Evolutionary conservation across 2,329 filamentous ascomycete species (phyloP), one percentile per base, ranked within the genome.

Genomic region (Stachybotrys echinatus): DNA sequence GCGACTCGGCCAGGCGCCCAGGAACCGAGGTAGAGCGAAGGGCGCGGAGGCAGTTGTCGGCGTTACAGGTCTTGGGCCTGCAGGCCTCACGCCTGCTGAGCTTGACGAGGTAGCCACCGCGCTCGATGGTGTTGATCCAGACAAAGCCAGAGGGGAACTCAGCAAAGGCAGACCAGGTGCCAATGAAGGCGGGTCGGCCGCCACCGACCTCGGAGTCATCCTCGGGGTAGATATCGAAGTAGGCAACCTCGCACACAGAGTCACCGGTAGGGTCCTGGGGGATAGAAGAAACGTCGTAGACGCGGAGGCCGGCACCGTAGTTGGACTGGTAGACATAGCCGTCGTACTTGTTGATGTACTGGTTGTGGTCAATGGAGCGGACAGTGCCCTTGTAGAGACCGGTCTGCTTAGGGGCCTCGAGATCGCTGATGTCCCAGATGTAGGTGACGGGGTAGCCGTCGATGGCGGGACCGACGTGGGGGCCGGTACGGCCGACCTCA

Each of bases 181-280:
- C 44, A 18, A 46, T 19, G 19, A 46, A 46, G n/a, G 44, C 44
- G 27, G 44, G 23, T 12, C 19, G 34, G n/a, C 44, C 44, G 14
- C 44, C 44, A 14, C 44, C 44, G 4, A 21, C 6, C 4, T 6
- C 23, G 12, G 50, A 51, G 53, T 77, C 72, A 57, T 77, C 73
- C 54, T 74, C 72, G 12, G 74, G 74, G 58, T 72, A 66, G 56
- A 72, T 64, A 56, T 78, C 73, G 58, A 77, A 76, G 65, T 66
- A 75, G 3, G 65, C 74, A 10, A 69, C 63, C 58, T 75, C 68
- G 47, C 66, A 59, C 47, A 77, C 63, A 8, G 56, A 52, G n/a
- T 56, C 59, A 37, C 73, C 74, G 10, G 67, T 69, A 3, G 70
- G 67, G 50, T 75, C 69, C 6, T 53, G 39, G 37, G 57, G 54